Evolutionary conservation across 805 yeast genomes (phyloP), one percentile per base, ranked within the genome.

Genomic region (Ogataea sp.): DNA sequence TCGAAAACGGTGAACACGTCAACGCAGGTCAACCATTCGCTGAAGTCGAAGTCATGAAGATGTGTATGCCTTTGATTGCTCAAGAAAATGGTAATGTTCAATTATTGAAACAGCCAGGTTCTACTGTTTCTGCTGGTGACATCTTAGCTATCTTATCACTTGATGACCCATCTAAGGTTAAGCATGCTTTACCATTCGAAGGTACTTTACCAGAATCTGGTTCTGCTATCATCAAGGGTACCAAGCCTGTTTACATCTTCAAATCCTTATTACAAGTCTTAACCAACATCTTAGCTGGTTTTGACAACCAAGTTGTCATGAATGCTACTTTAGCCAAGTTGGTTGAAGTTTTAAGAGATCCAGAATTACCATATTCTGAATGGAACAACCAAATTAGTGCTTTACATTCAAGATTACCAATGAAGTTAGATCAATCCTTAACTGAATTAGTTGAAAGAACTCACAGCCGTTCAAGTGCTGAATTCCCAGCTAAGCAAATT

Each of bases 11-110:
- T 50, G 98, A 90, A 47, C 97, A 90, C 56, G 75, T 93, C 52
- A 65, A 64, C 38, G 79, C 93, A 43, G 97, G 97, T 44, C 95
- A 90, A 66, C 80, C 97, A 34, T 94, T 78, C 56, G 98, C 98
- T 32, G 98, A 93, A 68, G 96, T 93, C 42, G 99, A 93, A 68
- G 98, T 93, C 50, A 93, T 93, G 99, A 93, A 93, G 66, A 93
- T 93, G 98, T 88, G 89, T 65, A 93, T 93, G 97, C 97, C 98
- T 37, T 73, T 93, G 53, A 68, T 89, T 55, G 90, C 97, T 17
- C 86, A 80, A 62, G 98, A 90, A 62, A 83, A 84, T 54, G 99
- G 99, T 73, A 70, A 75, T 42, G 85, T 89, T 39, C 97, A 90
- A 67, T 68, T 88, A 32, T 78, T 93, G 58, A 90, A 93, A 64